Evolutionary conservation across 441 rosid species (phyloP).

Genomic region (Manihot esculenta): DNA sequence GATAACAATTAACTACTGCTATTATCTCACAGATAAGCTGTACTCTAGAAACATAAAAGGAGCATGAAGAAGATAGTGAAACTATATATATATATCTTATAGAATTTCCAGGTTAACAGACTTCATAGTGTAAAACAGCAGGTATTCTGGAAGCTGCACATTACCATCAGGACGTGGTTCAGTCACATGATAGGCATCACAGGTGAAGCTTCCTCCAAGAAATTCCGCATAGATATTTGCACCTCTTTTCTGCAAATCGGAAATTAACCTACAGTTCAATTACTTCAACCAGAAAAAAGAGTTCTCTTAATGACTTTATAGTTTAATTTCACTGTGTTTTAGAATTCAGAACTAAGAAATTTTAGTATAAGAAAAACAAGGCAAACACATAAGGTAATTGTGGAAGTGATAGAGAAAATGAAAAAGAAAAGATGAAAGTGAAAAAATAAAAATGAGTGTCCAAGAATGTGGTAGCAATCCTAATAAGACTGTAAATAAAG

Average conservation of each 20-base stretch:
- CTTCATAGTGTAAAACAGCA: no score
- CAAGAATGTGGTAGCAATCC: not conserved
- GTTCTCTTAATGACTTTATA: not conserved
- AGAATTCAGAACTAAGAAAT: constrained; percentile 6
- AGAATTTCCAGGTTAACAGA: no score
- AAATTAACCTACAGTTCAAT: constrained; percentile 6
- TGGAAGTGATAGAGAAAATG: no score
- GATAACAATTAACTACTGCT: not conserved
- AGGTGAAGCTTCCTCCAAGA: constrained; percentile 94
- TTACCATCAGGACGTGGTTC: constrained; percentile 97
- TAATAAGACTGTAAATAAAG: not conserved
- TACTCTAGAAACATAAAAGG: not conserved
- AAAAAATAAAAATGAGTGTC: not conserved
- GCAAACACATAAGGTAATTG: no score
- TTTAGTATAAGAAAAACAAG: not conserved
- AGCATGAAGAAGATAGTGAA: not conserved
- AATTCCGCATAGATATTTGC: constrained; percentile 92
- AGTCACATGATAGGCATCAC: constrained; percentile 98
- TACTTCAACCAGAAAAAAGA: not conserved
- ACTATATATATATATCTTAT: no score
- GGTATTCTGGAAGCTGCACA: constrained; percentile 18
- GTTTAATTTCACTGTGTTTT: not conserved
- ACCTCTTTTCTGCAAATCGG: constrained; percentile 71
- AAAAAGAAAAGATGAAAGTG: not conserved
- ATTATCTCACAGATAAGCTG: not conserved